Evolutionary conservation across 495 filamentous ascomycete genomes (phyloP).

Genomic region (Podospora conica): DNA sequence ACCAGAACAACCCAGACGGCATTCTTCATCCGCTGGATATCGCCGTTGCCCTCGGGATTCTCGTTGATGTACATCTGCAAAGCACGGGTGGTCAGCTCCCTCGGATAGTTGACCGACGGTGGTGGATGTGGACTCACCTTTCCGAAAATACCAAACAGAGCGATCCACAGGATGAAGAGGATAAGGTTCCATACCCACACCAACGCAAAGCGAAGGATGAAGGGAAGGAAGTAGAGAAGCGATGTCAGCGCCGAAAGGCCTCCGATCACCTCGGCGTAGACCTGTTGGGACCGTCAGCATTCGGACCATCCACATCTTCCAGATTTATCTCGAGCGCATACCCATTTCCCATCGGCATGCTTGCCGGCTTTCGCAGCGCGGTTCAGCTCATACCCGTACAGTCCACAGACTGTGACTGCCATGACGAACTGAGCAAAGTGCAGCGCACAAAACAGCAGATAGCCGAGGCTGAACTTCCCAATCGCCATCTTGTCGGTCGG

Average conservation of each 20-base stretch:
- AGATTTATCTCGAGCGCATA: constrained; percentile 23
- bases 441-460: constrained; percentile 44
- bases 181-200: constrained; percentile 64
- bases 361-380: constrained; percentile 46
- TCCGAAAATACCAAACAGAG: constrained; percentile 76
- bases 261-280: constrained; percentile 64
- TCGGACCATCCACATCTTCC: neutral
- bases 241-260: constrained; percentile 55
- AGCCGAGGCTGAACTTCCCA: constrained; percentile 29
- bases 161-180: constrained; percentile 69
- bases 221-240: constrained; percentile 57
- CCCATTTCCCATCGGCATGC: constrained; percentile 61
- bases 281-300: constrained; percentile 26
- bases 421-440: constrained; percentile 70
- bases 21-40: constrained; percentile 70
- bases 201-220: constrained; percentile 47
- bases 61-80: constrained; percentile 62
- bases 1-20: constrained; percentile 79
- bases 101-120: neutral
- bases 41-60: constrained; percentile 51
- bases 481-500: constrained; percentile 35
- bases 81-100: constrained; percentile 1
- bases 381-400: constrained; percentile 69
- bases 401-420: constrained; percentile 65
- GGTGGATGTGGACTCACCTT: constrained; percentile 23